phyloP scores from a whole-genome alignment of 805 yeast genomes.

The Yamadazyma akitaensis region DNA sequence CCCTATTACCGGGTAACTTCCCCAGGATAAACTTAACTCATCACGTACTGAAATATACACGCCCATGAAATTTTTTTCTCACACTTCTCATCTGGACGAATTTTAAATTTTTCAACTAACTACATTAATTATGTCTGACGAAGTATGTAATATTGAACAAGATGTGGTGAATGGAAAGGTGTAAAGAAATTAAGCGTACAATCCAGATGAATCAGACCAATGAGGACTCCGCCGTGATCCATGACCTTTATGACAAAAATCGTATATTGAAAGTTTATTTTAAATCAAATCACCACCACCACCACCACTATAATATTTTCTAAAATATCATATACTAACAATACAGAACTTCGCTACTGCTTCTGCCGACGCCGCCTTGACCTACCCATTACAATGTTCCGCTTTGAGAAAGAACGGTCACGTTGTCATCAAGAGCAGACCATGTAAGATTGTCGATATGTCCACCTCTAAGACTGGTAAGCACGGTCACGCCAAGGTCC shows the following conservation, averaged over 20 bases:
- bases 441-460: slow-evolving; percentile 99
- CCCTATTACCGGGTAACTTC: not conserved
- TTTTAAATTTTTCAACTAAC: slow-evolving; percentile 8
- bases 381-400: slow-evolving; percentile 99
- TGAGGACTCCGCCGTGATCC: too few species aligned
- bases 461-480: slow-evolving; percentile 99
- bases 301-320: not conserved
- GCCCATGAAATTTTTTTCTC: not conserved
- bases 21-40: not conserved
- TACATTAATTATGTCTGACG: slow-evolving; percentile 12
- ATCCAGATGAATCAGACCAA: too few species aligned
- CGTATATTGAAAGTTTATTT: not conserved
- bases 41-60: slow-evolving; percentile 9
- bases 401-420: slow-evolving; percentile 99
- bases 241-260: too few species aligned
- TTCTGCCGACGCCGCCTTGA: slow-evolving; percentile 97
- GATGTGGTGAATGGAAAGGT: not conserved
- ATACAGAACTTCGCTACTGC: slow-evolving; percentile 91
- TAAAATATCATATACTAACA: slow-evolving; percentile 21
- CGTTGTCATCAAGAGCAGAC: slow-evolving; percentile 98
- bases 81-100: slow-evolving; percentile 11
- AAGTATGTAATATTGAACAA: slow-evolving; percentile 8
- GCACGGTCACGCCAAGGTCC: slow-evolving; percentile 99
- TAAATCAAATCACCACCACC: not conserved
- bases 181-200: too few species aligned